Percentiles rank a stretch among this genome's conserved stretches.
Conservation (phyloP, 78 protist genomes). For the Emiliania huxleyi region DNA sequence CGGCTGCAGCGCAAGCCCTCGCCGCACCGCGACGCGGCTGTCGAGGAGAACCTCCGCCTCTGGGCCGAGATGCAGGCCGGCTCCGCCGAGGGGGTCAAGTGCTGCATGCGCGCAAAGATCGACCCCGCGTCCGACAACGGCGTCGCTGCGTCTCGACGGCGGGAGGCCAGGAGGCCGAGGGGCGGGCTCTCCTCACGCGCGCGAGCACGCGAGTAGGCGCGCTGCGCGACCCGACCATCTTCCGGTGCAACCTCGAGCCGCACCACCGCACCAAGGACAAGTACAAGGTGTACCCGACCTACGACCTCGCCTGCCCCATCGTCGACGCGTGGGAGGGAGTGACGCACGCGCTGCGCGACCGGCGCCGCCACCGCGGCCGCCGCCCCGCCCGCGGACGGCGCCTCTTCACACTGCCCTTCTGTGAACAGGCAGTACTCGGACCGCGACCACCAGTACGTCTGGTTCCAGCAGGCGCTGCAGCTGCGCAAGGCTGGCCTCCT, state of each 20-base stretch:
- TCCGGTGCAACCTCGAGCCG: conserved; percentile 67
- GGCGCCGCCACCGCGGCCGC: no score
- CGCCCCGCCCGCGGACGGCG: no score
- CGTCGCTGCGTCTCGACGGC: no score
- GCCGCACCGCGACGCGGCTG: conserved; percentile 22
- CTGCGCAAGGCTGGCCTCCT: no score
- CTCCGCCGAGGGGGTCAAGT: conserved; percentile 65
- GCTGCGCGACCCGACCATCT: conserved; percentile 96
- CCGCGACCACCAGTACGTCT: conserved; percentile 72
- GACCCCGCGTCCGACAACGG: conserved; percentile 65
- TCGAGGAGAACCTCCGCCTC: conserved; percentile 83
- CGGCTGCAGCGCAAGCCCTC: background rate
- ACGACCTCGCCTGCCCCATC: conserved; percentile 98
- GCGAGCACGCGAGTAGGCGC: conserved; percentile 1
- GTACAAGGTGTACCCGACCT: conserved; percentile 89
- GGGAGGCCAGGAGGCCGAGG: no score
- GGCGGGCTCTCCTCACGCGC: no score
- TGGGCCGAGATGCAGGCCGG: conserved; percentile 88
- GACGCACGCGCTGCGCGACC: conserved; percentile 94
- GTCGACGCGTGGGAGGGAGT: conserved; percentile 94
- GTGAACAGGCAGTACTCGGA: conserved; percentile 97
- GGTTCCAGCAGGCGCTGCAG: conserved; percentile 70
- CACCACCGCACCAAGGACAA: background rate
- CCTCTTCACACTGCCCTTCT: no score
- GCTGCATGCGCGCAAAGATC: conserved; percentile 91